phyloP scores from a whole-genome alignment of 768 basidiomycete genomes.

The Inosperma sp. region DNA sequence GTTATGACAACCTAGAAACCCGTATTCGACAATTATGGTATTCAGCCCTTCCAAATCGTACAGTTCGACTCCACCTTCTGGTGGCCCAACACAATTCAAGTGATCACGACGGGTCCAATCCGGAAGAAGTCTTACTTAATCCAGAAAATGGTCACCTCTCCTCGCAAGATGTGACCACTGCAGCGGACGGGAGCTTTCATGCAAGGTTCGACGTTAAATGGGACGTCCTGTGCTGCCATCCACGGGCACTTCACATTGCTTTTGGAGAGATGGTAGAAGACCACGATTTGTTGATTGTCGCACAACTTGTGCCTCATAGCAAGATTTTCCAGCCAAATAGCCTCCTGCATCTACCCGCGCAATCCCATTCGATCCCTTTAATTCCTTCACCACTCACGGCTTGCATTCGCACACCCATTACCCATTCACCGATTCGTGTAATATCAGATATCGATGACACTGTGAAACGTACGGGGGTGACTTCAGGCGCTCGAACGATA shows the following conservation, averaged over 20 bases:
- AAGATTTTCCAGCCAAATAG: neutral
- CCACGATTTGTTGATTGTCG: constrained; percentile 51
- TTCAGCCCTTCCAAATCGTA: constrained; percentile 59
- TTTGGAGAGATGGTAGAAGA: constrained; percentile 50
- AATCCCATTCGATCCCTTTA: constrained; percentile 7
- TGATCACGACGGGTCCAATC: constrained; percentile 14
- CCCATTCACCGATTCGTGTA: constrained; percentile 63
- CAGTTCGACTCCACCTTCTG: constrained; percentile 60
- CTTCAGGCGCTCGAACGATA: constrained; percentile 71
- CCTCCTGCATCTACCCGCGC: constrained; percentile 3
- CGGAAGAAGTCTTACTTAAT: constrained; percentile 24
- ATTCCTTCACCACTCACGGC: constrained; percentile 20
- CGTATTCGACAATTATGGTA: constrained; percentile 82
- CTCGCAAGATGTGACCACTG: constrained; percentile 50
- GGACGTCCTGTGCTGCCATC: constrained; percentile 64
- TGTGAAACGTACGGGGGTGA: constrained; percentile 74
- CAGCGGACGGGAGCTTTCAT: constrained; percentile 70
- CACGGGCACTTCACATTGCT: constrained; percentile 50
- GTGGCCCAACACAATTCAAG: constrained; percentile 31
- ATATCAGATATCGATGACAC: constrained; percentile 97
- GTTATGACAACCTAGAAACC: constrained; percentile 72
- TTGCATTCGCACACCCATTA: constrained; percentile 44
- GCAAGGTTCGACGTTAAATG: constrained; percentile 58
- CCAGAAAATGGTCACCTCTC: constrained; percentile 43
- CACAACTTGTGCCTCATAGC: constrained; percentile 41